Evolutionary conservation across 345 rosid species (phyloP), one percentile per base, ranked within the genome.

Genomic region (Linum tenue): DNA sequence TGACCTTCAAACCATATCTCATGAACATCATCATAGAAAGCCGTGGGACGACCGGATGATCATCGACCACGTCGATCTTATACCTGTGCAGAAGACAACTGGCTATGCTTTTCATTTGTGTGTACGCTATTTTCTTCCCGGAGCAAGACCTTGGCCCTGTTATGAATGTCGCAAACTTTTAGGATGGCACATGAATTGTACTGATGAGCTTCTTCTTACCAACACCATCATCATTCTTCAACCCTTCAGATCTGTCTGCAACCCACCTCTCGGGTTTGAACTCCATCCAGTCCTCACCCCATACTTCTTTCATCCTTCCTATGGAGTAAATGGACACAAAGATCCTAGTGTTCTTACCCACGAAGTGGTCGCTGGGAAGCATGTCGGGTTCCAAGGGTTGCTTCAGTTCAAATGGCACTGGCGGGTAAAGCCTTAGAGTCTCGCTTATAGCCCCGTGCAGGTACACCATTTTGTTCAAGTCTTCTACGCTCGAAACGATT

Each of bases 241-340:
- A 22, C 31, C 31, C 31, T 22, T 22, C 31, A 22, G 31, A 22
- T 22, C 31, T 22, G 31, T 22, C 64, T 0, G 57, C 41, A 58
- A 70, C 41, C 73, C 73, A 70, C 17, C 73, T 70, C 31, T 22
- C 31, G 31, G 31, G 31, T 22, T 22, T 22, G 31, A 22, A 22
- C 31, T 22, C 31, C 31, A 56, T 56, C 41, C 62, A 69, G 62
- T 69, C 72, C 36, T 69, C 48, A 2, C 67, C 72, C 72, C 72
- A 69, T 55, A 69, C 56, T 14, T 55, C 66, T 38, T 62, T 22
- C 72, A 61, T 69, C 36, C 72, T 69, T 22, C 31, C 31, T 22
- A 22, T 22, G 0, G 31, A 22, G 31, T 22, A 22, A 22, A 22
- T 22, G 31, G 43, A 55, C 31, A 60, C 62, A 0, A 69, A 1